Evolutionary conservation across 495 filamentous ascomycete genomes (phyloP), one percentile per base, ranked within the genome.

Genomic region (Parathielavia hyrcaniae): DNA sequence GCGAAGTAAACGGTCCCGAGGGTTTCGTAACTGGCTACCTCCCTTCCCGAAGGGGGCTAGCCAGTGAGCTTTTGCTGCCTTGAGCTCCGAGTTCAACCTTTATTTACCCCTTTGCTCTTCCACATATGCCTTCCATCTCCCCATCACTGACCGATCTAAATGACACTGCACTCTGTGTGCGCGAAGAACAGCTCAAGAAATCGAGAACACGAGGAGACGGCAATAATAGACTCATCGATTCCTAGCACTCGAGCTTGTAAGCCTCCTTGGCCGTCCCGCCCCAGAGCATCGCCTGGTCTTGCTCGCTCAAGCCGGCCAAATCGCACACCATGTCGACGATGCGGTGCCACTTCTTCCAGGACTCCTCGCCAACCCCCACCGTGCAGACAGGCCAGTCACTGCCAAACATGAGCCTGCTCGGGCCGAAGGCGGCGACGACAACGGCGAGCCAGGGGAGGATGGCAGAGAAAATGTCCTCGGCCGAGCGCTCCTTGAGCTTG

Each of bases 341-440:
- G 50, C 70, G 69, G 65, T 72, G 79, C 85, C 80, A 82, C 66
- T 79, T 81, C 51, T 66, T 66, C 81, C 81, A 83, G 22, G 77
- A 69, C 17, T 63, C 71, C n/a, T 74, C 69, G 34, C 81, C 83
- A 4, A 84, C 82, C 4, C 80, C 79, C 19, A 88, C 64, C 60
- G 86, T 88, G 72, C 90, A 92, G 5, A 95, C 86, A 2, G 89
- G 91, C 91, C 90, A 96, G 67, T 95, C 89, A 49, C 85, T 89
- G 5, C 85, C 91, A 69, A 90, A 96, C 84, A 96, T 90, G 55
- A 91, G 78, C 48, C 88, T 74, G n/a, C 74, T 67, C 1, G 85
- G 70, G 8, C 84, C 82, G 68, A 95, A 95, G 3, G 78, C 75
- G 19, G 83, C 80, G 39, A 92, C 74, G 0, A 89, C 69, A 6